Evolutionary conservation across 1,284 basidiomycete species (phyloP).

Genomic region (Puccinia novopanici): DNA sequence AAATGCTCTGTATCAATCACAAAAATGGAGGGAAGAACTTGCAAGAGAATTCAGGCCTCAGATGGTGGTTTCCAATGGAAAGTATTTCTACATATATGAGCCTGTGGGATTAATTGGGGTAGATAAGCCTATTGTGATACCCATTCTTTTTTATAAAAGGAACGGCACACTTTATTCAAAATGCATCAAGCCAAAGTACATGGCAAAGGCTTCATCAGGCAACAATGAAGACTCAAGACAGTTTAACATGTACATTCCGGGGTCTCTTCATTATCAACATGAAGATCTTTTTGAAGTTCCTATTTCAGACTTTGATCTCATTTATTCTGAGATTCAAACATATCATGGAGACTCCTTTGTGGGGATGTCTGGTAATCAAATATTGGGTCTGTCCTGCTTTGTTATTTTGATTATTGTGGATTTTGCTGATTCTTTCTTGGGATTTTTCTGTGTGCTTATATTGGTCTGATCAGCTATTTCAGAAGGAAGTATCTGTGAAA

Average conservation of each 20-base stretch:
- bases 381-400: background rate
- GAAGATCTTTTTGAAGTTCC: background rate
- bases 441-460: too few species aligned
- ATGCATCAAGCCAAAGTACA: background rate
- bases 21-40: background rate
- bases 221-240: too few species aligned
- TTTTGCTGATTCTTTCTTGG: too few species aligned
- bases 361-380: background rate
- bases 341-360: background rate
- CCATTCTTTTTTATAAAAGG: background rate
- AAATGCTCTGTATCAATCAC: background rate
- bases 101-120: background rate
- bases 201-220: background rate
- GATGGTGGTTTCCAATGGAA: background rate
- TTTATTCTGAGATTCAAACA: background rate
- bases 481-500: background rate
- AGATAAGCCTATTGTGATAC: background rate
- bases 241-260: background rate
- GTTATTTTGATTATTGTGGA: too few species aligned
- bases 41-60: background rate
- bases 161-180: background rate
- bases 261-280: background rate
- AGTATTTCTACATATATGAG: background rate
- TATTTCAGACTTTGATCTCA: background rate
- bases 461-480: background rate